A percentile compares a stretch with the other conserved stretches of the same genome.
Evolutionary conservation across 768 basidiomycete species (phyloP).

Genomic region (Leccinum variicolor): DNA sequence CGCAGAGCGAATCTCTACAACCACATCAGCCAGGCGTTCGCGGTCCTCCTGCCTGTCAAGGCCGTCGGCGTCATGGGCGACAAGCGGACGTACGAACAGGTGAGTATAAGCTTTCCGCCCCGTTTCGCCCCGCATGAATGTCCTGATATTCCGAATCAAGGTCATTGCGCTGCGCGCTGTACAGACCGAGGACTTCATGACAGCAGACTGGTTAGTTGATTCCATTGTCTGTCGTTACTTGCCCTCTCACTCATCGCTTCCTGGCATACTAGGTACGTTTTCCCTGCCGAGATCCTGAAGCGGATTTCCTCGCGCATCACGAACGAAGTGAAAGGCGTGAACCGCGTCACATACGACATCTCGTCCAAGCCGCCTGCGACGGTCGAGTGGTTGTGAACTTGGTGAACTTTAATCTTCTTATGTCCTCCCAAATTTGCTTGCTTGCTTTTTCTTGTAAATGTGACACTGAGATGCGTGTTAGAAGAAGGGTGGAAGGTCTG

Average conservation of each 20-base stretch:
- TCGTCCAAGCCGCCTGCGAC: constrained; percentile 94
- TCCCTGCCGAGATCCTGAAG: constrained; percentile 85
- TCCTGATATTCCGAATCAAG: constrained; percentile 31
- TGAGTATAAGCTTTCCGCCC: constrained; percentile 22
- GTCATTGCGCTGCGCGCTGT: constrained; percentile 95
- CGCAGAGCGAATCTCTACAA: constrained; percentile 89
- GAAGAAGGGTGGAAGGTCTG: not conserved
- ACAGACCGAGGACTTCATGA: constrained; percentile 99
- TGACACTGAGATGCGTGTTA: not conserved
- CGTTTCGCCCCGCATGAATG: not conserved
- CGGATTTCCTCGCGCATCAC: constrained; percentile 96
- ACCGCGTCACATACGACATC: constrained; percentile 94
- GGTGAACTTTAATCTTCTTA: not conserved
- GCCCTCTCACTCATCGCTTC: constrained; percentile 9
- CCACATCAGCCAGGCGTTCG: constrained; percentile 94
- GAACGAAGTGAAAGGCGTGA: constrained; percentile 96
- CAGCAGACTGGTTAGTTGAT: constrained; percentile 84
- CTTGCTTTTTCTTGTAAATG: not conserved
- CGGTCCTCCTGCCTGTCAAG: constrained; percentile 90
- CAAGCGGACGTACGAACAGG: constrained; percentile 93
- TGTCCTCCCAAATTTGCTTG: not conserved
- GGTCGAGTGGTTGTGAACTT: constrained; percentile 42
- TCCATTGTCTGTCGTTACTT: not conserved
- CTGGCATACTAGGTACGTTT: constrained; percentile 72
- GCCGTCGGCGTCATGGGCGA: constrained; percentile 99